A percentile compares a stretch with the other conserved stretches of the same genome.
Conservation (phyloP, 2,329 filamentous ascomycete genomes). For the Pyricularia sp. region DNA sequence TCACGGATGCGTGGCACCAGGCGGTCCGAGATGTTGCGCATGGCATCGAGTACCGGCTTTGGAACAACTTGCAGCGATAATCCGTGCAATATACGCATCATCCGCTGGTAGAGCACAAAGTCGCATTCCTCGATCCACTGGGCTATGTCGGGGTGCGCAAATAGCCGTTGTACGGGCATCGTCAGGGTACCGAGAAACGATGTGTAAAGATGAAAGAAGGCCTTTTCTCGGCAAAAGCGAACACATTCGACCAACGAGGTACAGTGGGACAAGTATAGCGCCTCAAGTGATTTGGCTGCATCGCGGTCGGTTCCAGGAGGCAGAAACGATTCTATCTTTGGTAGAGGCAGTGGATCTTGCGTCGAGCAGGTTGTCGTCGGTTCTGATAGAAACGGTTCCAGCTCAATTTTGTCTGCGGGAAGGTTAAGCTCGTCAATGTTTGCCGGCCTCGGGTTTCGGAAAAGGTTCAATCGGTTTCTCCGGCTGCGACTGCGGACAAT, state of each 20-base stretch:
- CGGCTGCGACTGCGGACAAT: constrained; percentile 20
- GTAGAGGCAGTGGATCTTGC: constrained; percentile 67
- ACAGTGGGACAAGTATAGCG: constrained; percentile 88
- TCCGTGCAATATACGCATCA: constrained; percentile 86
- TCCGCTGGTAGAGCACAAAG: constrained; percentile 91
- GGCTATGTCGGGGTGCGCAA: constrained; percentile 71
- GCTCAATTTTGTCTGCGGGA: constrained; percentile 46
- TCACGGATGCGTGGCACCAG: constrained; percentile 75
- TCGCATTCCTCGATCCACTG: constrained; percentile 95
- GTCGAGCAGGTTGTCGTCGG: constrained; percentile 44
- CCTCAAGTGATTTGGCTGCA: constrained; percentile 74
- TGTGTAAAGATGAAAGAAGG: constrained; percentile 88
- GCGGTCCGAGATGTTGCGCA: constrained; percentile 76
- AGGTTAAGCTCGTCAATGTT: constrained; percentile 50
- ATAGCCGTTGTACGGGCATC: constrained; percentile 89
- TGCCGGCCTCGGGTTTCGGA: constrained; percentile 47
- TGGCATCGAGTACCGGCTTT: constrained; percentile 74
- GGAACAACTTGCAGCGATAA: constrained; percentile 87
- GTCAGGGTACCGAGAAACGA: constrained; percentile 95
- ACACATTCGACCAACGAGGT: constrained; percentile 94
- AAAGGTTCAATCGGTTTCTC: constrained; percentile 32
- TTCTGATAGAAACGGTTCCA: constrained; percentile 52
- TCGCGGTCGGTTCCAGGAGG: constrained; percentile 77
- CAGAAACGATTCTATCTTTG: constrained; percentile 74
- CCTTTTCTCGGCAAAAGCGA: constrained; percentile 92